Conservation (phyloP, 176 grass and related monocot genomes). For the Paspalum vaginatum region DNA sequence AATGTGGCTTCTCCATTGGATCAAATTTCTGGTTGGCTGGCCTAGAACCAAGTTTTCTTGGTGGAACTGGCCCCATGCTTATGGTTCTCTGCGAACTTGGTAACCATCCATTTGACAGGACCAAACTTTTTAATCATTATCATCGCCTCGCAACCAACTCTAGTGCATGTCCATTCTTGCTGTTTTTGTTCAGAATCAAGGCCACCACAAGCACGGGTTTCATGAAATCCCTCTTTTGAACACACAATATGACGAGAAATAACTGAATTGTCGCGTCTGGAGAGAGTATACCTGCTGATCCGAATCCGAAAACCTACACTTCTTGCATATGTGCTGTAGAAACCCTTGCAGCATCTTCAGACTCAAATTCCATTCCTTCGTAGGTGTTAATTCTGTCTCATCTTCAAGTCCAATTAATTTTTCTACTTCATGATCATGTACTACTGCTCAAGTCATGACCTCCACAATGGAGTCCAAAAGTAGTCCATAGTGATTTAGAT, state of each 20-base stretch:
- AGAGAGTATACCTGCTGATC: conserved; percentile 64
- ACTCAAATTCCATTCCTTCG: conserved; percentile 74
- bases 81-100: conserved; percentile 60
- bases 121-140: conserved; percentile 60
- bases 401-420: conserved; percentile 46
- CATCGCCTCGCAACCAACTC: conserved; percentile 83
- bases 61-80: conserved; percentile 67
- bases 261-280: conserved; percentile 71
- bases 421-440: conserved; percentile 27
- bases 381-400: conserved; percentile 57
- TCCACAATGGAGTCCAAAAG: too few species aligned
- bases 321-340: conserved; percentile 63
- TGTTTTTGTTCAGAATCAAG: conserved; percentile 50
- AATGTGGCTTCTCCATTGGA: conserved; percentile 39
- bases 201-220: conserved; percentile 50
- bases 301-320: conserved; percentile 58
- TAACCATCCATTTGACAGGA: conserved; percentile 62
- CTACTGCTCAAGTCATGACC: neutral
- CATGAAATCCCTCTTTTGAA: conserved; percentile 74
- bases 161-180: conserved; percentile 48
- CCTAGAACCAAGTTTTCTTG: conserved; percentile 54
- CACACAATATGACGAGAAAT: conserved; percentile 74
- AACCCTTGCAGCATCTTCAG: conserved; percentile 66
- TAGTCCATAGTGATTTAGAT: too few species aligned
- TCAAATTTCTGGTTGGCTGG: conserved; percentile 23